Evolutionary conservation across 2,329 filamentous ascomycete species (phyloP).

Genomic region (Chaetomium sp.): DNA sequence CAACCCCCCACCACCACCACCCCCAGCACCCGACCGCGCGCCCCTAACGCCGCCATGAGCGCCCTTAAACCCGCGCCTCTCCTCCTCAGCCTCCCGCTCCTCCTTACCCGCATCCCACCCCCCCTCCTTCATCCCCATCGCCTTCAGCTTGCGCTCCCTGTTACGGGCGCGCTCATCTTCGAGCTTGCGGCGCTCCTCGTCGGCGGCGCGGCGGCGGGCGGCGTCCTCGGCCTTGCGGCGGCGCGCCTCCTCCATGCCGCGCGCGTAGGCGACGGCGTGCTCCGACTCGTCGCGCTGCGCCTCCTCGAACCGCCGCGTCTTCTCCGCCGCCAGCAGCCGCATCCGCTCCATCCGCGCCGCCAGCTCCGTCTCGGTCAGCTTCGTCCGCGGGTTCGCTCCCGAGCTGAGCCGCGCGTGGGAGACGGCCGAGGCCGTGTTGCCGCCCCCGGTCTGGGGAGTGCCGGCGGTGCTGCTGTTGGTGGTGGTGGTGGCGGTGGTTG

Average conservation of each 20-base stretch:
- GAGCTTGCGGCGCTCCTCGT: conserved; percentile 54
- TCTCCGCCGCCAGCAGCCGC: conserved; percentile 60
- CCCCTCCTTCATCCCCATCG: conserved; percentile 55
- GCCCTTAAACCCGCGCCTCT: conserved; percentile 46
- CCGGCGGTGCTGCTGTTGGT: neutral
- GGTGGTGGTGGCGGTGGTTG: neutral
- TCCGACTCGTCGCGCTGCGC: conserved; percentile 59
- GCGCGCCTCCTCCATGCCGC: conserved; percentile 58
- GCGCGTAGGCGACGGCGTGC: conserved; percentile 57
- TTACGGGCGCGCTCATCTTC: conserved; percentile 64
- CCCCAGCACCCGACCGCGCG: conserved; percentile 23
- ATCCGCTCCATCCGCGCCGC: conserved; percentile 63
- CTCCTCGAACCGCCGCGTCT: conserved; percentile 60
- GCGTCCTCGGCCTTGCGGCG: conserved; percentile 55
- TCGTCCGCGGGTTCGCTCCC: conserved; percentile 61
- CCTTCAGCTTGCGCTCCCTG: conserved; percentile 62
- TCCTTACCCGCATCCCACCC: conserved; percentile 63
- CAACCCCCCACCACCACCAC: conserved; percentile 39
- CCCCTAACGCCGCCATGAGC: conserved; percentile 44
- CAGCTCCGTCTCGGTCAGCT: conserved; percentile 62
- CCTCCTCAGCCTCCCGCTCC: conserved; percentile 44
- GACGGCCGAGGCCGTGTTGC: conserved; percentile 40
- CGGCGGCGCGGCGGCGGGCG: conserved; percentile 53
- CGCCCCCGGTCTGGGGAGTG: conserved; percentile 12
- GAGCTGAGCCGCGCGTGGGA: conserved; percentile 51